A percentile compares a stretch with the other conserved stretches of the same genome.
phyloP scores from a whole-genome alignment of 2,329 filamentous ascomycete genomes.

The Ophiostoma sp. region DNA sequence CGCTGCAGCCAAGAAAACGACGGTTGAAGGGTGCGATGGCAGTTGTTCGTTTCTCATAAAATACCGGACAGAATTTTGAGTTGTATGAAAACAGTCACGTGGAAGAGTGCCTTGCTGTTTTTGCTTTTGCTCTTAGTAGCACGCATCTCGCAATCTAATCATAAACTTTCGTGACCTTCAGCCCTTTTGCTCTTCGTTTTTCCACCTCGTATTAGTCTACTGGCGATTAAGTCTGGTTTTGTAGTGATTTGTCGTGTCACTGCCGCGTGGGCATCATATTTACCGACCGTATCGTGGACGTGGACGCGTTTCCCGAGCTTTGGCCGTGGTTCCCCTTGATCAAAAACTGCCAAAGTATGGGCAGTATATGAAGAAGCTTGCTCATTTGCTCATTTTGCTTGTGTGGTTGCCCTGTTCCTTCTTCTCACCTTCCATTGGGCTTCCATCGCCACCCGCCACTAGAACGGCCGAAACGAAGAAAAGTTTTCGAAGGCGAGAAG shows the following conservation, averaged over 20 bases:
- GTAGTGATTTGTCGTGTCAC: not conserved
- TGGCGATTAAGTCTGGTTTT: not conserved
- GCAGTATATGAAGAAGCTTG: not conserved
- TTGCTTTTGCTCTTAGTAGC: not conserved
- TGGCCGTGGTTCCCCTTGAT: not conserved
- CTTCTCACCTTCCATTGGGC: constrained; percentile 19
- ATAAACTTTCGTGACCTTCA: not conserved
- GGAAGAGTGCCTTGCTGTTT: not conserved
- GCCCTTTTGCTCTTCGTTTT: not conserved
- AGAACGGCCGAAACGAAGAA: not conserved
- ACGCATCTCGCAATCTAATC: not conserved
- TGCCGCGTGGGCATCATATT: not conserved
- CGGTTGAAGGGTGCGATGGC: not conserved
- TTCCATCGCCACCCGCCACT: constrained; percentile 24
- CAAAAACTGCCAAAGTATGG: not conserved
- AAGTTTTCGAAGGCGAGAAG: not conserved
- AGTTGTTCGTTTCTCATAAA: not conserved
- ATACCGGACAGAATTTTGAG: not conserved
- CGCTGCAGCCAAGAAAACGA: constrained; percentile 1
- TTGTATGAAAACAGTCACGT: not conserved
- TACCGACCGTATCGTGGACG: not conserved
- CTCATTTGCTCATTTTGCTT: not conserved
- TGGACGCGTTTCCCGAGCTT: not conserved
- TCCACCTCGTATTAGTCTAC: constrained; percentile 1
- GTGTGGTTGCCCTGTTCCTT: not conserved